Conservation (phyloP, 805 yeast species). For the Barnettozyma populi region DNA sequence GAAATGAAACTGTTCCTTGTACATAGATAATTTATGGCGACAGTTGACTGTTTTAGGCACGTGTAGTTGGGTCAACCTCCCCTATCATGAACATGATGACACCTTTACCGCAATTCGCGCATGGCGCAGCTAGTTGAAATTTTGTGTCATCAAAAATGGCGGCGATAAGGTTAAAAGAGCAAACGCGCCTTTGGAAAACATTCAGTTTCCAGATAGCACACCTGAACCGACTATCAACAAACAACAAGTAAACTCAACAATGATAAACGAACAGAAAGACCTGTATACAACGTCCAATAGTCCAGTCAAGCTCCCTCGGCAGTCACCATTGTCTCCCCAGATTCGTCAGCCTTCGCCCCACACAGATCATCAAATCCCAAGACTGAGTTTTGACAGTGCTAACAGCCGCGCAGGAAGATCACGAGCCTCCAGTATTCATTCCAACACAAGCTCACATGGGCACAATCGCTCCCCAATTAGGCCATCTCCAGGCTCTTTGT, state of each 20-base stretch:
- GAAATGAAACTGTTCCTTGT: slow-evolving; percentile 1
- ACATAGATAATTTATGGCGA: not conserved
- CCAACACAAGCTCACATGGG: slow-evolving; percentile 2
- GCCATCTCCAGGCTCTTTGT: slow-evolving; percentile 1
- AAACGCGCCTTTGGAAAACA: not conserved
- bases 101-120: not conserved
- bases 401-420: slow-evolving; percentile 6
- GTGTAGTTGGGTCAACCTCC: not conserved
- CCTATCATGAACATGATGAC: not conserved
- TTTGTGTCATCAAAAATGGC: not conserved
- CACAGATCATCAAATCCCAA: not conserved
- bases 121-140: not conserved
- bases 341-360: not conserved
- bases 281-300: not conserved
- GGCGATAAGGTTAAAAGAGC: not conserved
- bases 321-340: not conserved
- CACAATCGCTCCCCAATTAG: slow-evolving; percentile 19
- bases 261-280: not conserved
- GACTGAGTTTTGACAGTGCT: not conserved
- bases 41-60: not conserved
- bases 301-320: not conserved
- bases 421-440: slow-evolving; percentile 1
- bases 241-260: not conserved
- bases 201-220: not conserved
- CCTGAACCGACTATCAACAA: not conserved